Evolutionary conservation across 2,329 filamentous ascomycete genomes (phyloP).

Genomic region (Cercospora sesami): DNA sequence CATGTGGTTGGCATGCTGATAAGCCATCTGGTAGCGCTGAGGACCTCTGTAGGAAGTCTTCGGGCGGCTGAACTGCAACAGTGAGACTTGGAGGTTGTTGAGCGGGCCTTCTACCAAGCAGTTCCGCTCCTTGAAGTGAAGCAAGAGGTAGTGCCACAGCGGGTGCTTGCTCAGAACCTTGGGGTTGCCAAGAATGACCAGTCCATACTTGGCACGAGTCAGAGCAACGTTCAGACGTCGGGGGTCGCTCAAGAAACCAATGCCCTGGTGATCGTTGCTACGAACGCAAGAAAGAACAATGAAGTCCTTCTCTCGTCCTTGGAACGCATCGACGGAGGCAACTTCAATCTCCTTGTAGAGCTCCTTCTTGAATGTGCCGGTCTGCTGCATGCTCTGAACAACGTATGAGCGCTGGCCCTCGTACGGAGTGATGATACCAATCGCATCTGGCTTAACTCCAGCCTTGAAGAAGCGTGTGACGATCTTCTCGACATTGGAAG

Average conservation of each 20-base stretch:
- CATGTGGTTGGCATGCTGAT: slow-evolving; percentile 65
- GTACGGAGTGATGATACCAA: slow-evolving; percentile 98
- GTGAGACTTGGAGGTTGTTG: slow-evolving; percentile 90
- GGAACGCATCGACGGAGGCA: slow-evolving; percentile 96
- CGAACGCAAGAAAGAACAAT: slow-evolving; percentile 97
- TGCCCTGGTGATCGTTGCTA: slow-evolving; percentile 98
- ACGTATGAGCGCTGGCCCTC: slow-evolving; percentile 98
- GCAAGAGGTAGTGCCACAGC: slow-evolving; percentile 90
- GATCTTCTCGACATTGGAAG: slow-evolving; percentile 96
- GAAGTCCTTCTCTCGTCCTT: slow-evolving; percentile 98
- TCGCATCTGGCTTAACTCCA: slow-evolving; percentile 87
- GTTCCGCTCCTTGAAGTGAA: slow-evolving; percentile 96
- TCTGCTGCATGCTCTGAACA: slow-evolving; percentile 98
- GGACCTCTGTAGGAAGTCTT: slow-evolving; percentile 89
- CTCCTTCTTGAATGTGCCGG: slow-evolving; percentile 96
- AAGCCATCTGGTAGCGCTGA: slow-evolving; percentile 80
- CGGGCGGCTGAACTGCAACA: slow-evolving; percentile 91
- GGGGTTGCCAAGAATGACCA: slow-evolving; percentile 95
- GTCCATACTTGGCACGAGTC: slow-evolving; percentile 92
- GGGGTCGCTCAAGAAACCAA: slow-evolving; percentile 96
- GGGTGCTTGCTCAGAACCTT: slow-evolving; percentile 98
- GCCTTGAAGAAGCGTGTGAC: slow-evolving; percentile 99
- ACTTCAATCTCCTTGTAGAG: slow-evolving; percentile 98
- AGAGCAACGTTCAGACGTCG: slow-evolving; percentile 95
- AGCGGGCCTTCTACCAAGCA: slow-evolving; percentile 94